Conservation (phyloP, 1,284 basidiomycete genomes). For the Schizophyllum commune region DNA sequence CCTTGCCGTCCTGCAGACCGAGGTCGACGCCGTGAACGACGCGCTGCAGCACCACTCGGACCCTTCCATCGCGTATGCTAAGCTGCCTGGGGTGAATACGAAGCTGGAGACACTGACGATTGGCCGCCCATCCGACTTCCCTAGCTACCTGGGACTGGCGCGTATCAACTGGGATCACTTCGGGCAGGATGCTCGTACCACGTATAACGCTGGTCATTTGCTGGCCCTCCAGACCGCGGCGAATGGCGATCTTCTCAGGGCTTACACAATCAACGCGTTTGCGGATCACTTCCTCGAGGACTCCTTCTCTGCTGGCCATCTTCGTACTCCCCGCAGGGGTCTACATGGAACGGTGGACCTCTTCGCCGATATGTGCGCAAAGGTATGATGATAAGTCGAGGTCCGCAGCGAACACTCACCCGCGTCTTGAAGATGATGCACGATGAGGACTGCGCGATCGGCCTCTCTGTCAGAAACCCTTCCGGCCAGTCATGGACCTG, state of each 20-base stretch:
- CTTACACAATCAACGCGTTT: constrained; percentile 12
- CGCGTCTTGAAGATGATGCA: constrained; percentile 5
- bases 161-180: constrained; percentile 15
- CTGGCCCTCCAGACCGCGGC: constrained; percentile 4
- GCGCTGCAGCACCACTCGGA: constrained; percentile 1
- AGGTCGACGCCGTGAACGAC: not conserved
- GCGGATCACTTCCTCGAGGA: constrained; percentile 12
- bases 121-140: too few relatives aligned
- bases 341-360: constrained; percentile 3
- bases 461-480: constrained; percentile 9
- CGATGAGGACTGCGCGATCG: constrained; percentile 13
- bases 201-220: constrained; percentile 8
- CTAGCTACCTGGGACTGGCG: constrained; percentile 2
- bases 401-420: too few relatives aligned
- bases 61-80: constrained; percentile 3
- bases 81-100: too few relatives aligned
- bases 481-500: constrained; percentile 6
- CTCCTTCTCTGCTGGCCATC: constrained; percentile 12
- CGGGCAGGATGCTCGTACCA: constrained; percentile 8
- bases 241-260: constrained; percentile 2
- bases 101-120: too few relatives aligned
- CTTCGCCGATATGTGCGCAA: too few relatives aligned
- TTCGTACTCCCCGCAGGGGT: constrained; percentile 9
- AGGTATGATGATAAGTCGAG: too few relatives aligned
- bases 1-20: too few relatives aligned